Base-by-base conservation (phyloP, 163 green algal genomes). In the Trebouxia gelatinosa region DNA sequence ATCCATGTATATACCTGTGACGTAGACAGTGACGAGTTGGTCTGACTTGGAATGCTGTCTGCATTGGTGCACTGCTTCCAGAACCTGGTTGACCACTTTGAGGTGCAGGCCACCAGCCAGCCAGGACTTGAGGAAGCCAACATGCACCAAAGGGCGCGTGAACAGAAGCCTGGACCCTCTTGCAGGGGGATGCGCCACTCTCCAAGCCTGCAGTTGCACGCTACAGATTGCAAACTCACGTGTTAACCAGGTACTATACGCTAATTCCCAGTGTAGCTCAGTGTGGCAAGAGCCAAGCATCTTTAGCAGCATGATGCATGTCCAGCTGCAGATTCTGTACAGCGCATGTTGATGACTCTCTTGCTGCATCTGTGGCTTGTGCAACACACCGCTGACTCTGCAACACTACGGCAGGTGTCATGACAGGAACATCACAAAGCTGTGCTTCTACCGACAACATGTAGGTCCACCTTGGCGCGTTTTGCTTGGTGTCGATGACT, bases 41-140 rank as follows among this genome's bases (percentile, higher is more conserved):
- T 39, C 5, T 5, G 26, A 11, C 57, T 37, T 13, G 37, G 23
- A n/a, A n/a, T 35, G 6, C 5, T 17, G 26, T n/a, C n/a, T n/a
- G 57, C 57, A 66, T 3, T 66, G 57, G n/a, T 66, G 17, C 17
- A 66, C 57, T 16, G 57, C 57, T 11, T 66, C 37, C 3, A 66
- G 57, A n/a, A 66, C 57, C 35, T n/a, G 6, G 16, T n/a, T 21
- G 26, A 39, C 21, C 17, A 85, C 59, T 11, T 48, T 50, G 23
- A 62, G 40, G 6, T 72, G 51, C 9, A 85, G 57, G 29, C 71
- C 64, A 31, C 72, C 76, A 5, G 54, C 40, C 6, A 29, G 39
- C 80, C 74, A 84, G 6, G 51, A 38, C 29, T 75, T 78, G 32
- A 65, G 9, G 50, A 85, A 88, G n/a, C 84, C 84, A 5, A n/a